phyloP scores from a whole-genome alignment of 2,329 filamentous ascomycete species.

The Didymella sp. region DNA sequence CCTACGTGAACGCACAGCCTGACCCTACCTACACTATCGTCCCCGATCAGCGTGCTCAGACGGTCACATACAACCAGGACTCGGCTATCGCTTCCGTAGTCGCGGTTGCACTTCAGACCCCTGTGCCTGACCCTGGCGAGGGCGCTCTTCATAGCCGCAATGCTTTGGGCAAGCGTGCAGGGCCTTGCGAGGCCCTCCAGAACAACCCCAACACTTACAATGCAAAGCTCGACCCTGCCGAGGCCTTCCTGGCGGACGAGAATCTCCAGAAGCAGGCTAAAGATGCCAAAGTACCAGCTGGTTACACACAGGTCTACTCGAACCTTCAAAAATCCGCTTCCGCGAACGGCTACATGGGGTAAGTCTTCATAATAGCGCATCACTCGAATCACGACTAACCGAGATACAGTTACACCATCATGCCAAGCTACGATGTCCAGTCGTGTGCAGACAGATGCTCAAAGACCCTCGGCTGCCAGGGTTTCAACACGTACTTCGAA shows the following conservation, averaged over 20 bases:
- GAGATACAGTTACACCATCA: background rate
- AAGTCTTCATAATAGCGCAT: background rate
- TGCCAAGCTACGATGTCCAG: slow-evolving; percentile 4
- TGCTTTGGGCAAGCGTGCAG: background rate
- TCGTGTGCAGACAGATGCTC: background rate
- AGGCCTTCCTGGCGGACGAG: background rate
- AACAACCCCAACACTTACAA: slow-evolving; percentile 3
- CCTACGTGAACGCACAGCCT: background rate
- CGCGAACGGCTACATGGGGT: slow-evolving; percentile 8
- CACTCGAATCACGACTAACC: background rate
- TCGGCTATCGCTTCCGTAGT: slow-evolving; percentile 2
- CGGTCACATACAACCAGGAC: slow-evolving; percentile 1
- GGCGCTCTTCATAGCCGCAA: background rate
- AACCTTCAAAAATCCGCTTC: background rate
- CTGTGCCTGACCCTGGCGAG: background rate
- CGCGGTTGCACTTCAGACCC: background rate
- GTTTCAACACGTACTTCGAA: slow-evolving; percentile 12
- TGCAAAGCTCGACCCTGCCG: slow-evolving; percentile 1
- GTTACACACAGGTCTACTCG: background rate
- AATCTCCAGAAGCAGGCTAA: background rate
- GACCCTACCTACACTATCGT: slow-evolving; percentile 3
- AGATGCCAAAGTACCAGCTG: background rate
- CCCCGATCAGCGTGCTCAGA: slow-evolving; percentile 4
- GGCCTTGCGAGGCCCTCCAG: background rate
- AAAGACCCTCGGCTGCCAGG: background rate